A percentile compares a stretch with the other conserved stretches of the same genome.
These are phyloP conservation scores for Mycena galopus DNA, from an alignment of 768 basidiomycete genomes.

Conservation along the genomic window DNA sequence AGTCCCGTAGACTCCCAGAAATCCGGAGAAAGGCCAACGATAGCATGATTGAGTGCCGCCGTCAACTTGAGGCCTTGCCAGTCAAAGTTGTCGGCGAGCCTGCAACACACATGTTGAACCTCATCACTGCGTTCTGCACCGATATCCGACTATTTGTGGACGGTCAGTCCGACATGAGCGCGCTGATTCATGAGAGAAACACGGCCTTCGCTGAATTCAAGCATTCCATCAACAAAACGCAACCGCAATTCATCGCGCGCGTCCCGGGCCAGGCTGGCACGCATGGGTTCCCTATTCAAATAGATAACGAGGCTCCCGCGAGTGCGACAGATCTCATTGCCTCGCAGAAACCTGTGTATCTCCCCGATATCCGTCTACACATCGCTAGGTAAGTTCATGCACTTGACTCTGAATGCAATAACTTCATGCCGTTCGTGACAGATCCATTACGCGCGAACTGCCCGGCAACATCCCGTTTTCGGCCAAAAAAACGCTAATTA, in stretches of 20 bases:
- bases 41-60: conserved; percentile 43
- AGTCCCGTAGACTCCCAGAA: conserved; percentile 14
- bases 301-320: conserved; percentile 34
- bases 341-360: conserved; percentile 38
- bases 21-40: conserved; percentile 46
- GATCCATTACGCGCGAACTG: conserved; percentile 53
- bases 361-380: conserved; percentile 49
- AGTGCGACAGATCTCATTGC: conserved; percentile 35
- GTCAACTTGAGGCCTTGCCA: conserved; percentile 46
- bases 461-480: conserved; percentile 55
- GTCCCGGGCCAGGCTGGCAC: conserved; percentile 3
- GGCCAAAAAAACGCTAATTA: conserved; percentile 51
- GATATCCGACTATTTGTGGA: conserved; percentile 45
- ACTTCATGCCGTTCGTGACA: conserved; percentile 27
- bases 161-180: conserved; percentile 42
- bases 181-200: conserved; percentile 48
- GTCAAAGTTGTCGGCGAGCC: conserved; percentile 49
- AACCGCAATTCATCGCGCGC: conserved; percentile 53
- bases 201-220: conserved; percentile 46
- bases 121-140: conserved; percentile 50
- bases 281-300: conserved; percentile 22
- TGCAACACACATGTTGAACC: conserved; percentile 50
- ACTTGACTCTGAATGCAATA: neutral
- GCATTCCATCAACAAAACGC: conserved; percentile 46
- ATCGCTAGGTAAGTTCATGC: conserved; percentile 44